A percentile compares a stretch with the other conserved stretches of the same genome.
Evolutionary conservation across 179 eudicot species (phyloP).

Genomic region (Silene noctiflora): DNA sequence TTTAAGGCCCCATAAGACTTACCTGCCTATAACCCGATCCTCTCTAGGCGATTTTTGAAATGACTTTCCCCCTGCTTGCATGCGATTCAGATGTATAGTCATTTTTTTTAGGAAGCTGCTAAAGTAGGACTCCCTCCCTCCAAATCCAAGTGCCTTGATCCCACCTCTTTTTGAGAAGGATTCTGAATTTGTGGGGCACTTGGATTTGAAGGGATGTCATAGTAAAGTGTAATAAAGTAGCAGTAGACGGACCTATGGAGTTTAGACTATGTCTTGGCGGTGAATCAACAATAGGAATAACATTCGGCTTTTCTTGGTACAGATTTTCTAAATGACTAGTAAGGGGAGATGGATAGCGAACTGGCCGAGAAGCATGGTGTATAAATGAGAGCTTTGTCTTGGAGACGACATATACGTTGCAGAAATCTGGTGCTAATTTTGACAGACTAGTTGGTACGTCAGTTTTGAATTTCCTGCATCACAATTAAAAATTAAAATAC

Average conservation of each 20-base stretch:
- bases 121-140: background rate
- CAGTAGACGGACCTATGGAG: conserved; percentile 34
- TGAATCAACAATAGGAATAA: conserved; percentile 25
- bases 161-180: background rate
- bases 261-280: conserved; percentile 40
- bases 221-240: conserved; percentile 12
- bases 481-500: background rate
- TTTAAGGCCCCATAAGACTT: conserved; percentile 8
- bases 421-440: conserved; percentile 79
- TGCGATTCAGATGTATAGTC: conserved; percentile 14
- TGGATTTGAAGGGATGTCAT: background rate
- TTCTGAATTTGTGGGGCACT: background rate
- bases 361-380: conserved; percentile 32
- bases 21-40: conserved; percentile 29
- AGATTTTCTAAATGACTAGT: conserved; percentile 32
- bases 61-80: conserved; percentile 37
- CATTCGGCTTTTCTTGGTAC: conserved; percentile 29
- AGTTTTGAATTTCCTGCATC: conserved; percentile 33
- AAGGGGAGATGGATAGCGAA: conserved; percentile 41
- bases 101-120: conserved; percentile 11
- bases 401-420: conserved; percentile 69
- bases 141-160: background rate
- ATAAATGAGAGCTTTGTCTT: conserved; percentile 57
- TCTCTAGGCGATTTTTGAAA: conserved; percentile 22
- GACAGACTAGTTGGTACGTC: conserved; percentile 36